Conservation (phyloP, 2,329 filamentous ascomycete genomes). For the Chalaropsis thielavioides region DNA sequence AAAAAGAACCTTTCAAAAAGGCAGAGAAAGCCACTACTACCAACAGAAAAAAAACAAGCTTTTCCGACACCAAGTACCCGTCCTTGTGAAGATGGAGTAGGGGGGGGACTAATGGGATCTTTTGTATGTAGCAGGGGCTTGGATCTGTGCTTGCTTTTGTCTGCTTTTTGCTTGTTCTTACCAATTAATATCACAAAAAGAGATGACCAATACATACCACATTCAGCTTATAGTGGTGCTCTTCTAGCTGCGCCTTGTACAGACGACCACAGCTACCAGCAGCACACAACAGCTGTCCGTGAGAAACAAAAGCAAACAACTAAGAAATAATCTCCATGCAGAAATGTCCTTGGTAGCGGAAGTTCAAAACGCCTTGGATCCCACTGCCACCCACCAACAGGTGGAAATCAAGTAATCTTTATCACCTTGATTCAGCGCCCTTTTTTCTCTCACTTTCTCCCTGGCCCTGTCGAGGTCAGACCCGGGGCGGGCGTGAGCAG, state of each 20-base stretch:
- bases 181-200: background rate
- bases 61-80: background rate
- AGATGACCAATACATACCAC: too few relatives aligned
- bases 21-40: too few relatives aligned
- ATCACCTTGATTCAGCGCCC: background rate
- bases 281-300: too few relatives aligned
- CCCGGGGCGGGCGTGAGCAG: constrained; percentile 5
- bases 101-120: background rate
- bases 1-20: background rate
- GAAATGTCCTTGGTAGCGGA: too few relatives aligned
- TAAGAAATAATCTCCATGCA: too few relatives aligned
- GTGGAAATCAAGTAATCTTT: background rate
- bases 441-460: background rate
- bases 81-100: background rate
- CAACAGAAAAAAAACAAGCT: background rate
- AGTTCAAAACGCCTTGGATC: too few relatives aligned
- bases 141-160: background rate
- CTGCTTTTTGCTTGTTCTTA: background rate
- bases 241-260: background rate
- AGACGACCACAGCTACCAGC: too few relatives aligned
- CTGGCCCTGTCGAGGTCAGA: background rate
- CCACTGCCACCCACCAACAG: too few relatives aligned
- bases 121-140: background rate
- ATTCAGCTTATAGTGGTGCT: background rate
- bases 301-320: too few relatives aligned